Percentiles rank a stretch among this genome's conserved stretches.
Evolutionary conservation across 441 rosid genomes (phyloP).

Genomic region (Pelargonium cotyledonis): DNA sequence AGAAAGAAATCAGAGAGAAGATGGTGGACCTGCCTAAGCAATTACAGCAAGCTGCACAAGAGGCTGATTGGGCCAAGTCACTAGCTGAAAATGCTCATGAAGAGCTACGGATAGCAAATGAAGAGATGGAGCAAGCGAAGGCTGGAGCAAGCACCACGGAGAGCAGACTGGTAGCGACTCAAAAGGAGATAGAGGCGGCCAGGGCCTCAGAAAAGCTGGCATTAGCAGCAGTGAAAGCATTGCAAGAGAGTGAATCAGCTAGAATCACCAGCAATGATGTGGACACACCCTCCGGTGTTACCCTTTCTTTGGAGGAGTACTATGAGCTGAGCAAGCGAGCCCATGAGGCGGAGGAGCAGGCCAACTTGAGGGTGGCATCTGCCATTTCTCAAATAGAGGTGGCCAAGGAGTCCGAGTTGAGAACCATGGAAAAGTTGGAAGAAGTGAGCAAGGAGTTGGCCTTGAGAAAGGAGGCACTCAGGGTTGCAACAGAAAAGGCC

Average conservation of each 20-base stretch:
- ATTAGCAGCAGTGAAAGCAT: constrained; percentile 71
- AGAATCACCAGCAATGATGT: constrained; percentile 25
- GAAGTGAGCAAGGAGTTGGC: constrained; percentile 60
- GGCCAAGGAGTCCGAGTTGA: constrained; percentile 63
- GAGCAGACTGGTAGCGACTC: constrained; percentile 73
- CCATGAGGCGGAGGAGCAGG: constrained; percentile 76
- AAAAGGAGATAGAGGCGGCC: constrained; percentile 85
- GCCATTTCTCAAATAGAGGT: constrained; percentile 66
- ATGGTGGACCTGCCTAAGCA: constrained; percentile 66
- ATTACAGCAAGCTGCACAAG: constrained; percentile 69
- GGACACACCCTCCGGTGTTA: constrained; percentile 44
- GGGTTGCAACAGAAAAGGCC: constrained; percentile 64
- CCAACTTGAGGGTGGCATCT: constrained; percentile 60
- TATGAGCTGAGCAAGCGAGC: constrained; percentile 78
- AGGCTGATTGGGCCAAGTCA: constrained; percentile 72
- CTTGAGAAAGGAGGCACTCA: constrained; percentile 54
- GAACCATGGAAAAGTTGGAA: constrained; percentile 54
- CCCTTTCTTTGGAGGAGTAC: constrained; percentile 80
- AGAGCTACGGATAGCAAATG: constrained; percentile 65
- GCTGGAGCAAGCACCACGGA: constrained; percentile 71
- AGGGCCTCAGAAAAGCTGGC: constrained; percentile 81
- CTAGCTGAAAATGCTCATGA: constrained; percentile 59
- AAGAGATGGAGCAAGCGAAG: constrained; percentile 75
- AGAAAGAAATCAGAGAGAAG: constrained; percentile 62
- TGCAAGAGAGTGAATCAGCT: constrained; percentile 72